phyloP scores from a whole-genome alignment of 2,329 filamentous ascomycete genomes.

The Fusarium sp. region DNA sequence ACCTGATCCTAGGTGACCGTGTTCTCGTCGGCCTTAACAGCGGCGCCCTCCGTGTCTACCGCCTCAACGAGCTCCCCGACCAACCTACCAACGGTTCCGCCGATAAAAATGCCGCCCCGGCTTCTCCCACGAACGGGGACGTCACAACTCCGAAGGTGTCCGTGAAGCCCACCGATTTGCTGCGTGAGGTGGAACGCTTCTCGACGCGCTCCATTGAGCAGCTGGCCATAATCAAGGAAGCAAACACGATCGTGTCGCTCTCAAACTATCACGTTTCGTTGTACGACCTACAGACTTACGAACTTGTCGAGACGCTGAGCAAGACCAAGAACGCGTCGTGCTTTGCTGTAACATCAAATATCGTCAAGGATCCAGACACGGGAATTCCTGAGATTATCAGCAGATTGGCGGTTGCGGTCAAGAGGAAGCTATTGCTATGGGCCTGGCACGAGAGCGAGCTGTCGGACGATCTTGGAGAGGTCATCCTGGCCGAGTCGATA shows the following conservation, averaged over 20 bases:
- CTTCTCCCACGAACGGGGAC: slow-evolving; percentile 44
- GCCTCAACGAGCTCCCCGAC: slow-evolving; percentile 73
- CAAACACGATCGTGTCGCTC: slow-evolving; percentile 86
- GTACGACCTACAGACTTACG: slow-evolving; percentile 86
- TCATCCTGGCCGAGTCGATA: slow-evolving; percentile 81
- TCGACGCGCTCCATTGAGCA: slow-evolving; percentile 89
- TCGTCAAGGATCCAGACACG: slow-evolving; percentile 85
- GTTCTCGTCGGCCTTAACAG: slow-evolving; percentile 92
- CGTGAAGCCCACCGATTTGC: slow-evolving; percentile 74
- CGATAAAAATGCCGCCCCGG: slow-evolving; percentile 43
- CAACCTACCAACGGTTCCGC: slow-evolving; percentile 49
- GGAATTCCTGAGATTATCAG: slow-evolving; percentile 94
- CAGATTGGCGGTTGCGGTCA: slow-evolving; percentile 88
- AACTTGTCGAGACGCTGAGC: slow-evolving; percentile 77
- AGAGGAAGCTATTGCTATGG: slow-evolving; percentile 88
- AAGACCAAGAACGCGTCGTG: slow-evolving; percentile 87
- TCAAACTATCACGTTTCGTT: slow-evolving; percentile 90
- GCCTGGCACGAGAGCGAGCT: slow-evolving; percentile 96
- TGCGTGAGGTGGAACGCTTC: slow-evolving; percentile 94
- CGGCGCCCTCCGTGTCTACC: slow-evolving; percentile 87
- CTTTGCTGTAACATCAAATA: slow-evolving; percentile 95
- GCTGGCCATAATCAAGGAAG: slow-evolving; percentile 94
- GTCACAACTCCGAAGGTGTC: slow-evolving; percentile 43
- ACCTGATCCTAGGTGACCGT: slow-evolving; percentile 71
- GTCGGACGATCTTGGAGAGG: slow-evolving; percentile 73